Base-by-base conservation (phyloP, 2,329 filamentous ascomycete species). In the Raffaelea albimanens region DNA sequence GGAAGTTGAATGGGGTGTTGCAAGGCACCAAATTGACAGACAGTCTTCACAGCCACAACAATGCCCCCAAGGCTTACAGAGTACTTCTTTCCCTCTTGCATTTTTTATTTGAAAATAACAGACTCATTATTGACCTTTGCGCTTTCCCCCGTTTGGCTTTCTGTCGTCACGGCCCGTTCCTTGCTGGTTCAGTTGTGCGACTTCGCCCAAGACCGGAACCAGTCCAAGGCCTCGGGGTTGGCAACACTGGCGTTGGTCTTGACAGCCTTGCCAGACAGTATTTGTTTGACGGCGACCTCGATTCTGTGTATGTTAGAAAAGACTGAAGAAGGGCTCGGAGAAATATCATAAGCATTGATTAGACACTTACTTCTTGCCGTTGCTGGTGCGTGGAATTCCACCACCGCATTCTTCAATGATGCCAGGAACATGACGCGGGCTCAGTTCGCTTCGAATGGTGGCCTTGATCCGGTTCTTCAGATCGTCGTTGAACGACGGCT, bases 271-370 rank as follows among this genome's bases (percentile, higher is more conserved):
- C 90, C 91, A 23, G 87, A 95, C 2, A 98, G 68, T 40, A 97
- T 96, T 66, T 96, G 90, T 71, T 97, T 97, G 5, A 97, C 91
- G 0, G 88, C 87, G 43, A 94, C 89, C 64, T 98, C 91, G 50
- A 98, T 87, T 67, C 83, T 87, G 36, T 33, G 25, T 29, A 13
- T 29, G 25, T 29, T 29, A 29, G 33, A 14, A 20, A 20, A 5
- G 5, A 13, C 11, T 3, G n/a, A 13, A 34, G 14, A 20, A n/a
- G 11, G n/a, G n/a, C n/a, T n/a, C n/a, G n/a, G n/a, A n/a, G n/a
- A n/a, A n/a, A 29, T 29, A 29, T 29, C 7, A 13, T 29, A 29
- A n/a, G n/a, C n/a, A n/a, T n/a, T n/a, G 25, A 29, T 13, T 29
- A n/a, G n/a, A 43, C 41, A 75, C 81, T 69, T 66, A 86, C 81